These are phyloP conservation scores for Vitis labrusca DNA, from an alignment of 164 flowering plant species.

Conservation along the genomic window DNA sequence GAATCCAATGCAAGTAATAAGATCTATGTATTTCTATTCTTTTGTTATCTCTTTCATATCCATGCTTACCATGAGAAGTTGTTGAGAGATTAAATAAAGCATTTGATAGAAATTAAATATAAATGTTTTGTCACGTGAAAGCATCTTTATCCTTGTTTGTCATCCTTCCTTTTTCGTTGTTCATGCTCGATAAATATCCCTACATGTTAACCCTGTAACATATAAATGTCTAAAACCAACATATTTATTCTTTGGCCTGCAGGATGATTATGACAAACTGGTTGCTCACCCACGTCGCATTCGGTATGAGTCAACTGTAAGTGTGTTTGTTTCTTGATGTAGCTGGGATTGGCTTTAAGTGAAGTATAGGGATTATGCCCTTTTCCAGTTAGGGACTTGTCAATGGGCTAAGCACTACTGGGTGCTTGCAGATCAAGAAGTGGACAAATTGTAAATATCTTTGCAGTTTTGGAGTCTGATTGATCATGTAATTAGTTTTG, in stretches of 20 bases:
- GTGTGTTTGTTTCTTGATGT: conserved; percentile 17
- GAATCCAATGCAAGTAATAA: neutral
- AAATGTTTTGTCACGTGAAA: neutral
- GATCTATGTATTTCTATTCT: neutral
- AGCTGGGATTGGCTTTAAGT: neutral
- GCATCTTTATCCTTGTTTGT: neutral
- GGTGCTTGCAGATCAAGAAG: neutral
- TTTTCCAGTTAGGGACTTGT: neutral
- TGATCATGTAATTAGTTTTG: no score
- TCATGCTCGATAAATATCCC: neutral
- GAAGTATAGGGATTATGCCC: neutral
- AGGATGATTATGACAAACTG: conserved; percentile 82
- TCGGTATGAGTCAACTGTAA: conserved; percentile 93
- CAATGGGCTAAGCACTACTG: neutral
- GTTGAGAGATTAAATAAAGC: neutral
- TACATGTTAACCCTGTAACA: neutral
- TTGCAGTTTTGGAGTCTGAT: neutral
- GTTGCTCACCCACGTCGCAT: conserved; percentile 55
- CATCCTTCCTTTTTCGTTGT: neutral
- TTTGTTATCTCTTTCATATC: neutral
- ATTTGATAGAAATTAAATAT: no score
- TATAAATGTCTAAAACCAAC: neutral
- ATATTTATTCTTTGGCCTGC: conserved; percentile 18
- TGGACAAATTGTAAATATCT: neutral
- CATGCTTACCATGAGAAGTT: neutral